phyloP scores from a whole-genome alignment of 2,329 filamentous ascomycete genomes.

The Epichloe elymi region DNA sequence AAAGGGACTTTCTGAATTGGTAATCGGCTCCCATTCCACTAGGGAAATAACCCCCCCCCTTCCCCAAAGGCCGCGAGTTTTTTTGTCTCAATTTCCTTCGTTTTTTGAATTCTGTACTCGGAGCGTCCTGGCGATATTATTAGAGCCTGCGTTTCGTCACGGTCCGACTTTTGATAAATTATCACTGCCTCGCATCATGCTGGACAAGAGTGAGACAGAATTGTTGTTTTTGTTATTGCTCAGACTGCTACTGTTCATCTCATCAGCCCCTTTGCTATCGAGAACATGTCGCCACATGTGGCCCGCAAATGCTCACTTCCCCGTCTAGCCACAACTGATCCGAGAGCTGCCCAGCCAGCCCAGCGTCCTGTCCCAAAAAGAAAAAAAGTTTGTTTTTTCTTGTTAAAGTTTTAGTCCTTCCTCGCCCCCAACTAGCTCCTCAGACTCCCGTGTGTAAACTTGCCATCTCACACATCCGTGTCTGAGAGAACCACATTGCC shows the following conservation, averaged over 20 bases:
- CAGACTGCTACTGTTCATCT: slow-evolving; percentile 3
- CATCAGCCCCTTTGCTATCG: not conserved
- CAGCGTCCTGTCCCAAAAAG: slow-evolving; percentile 13
- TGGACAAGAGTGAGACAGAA: slow-evolving; percentile 2
- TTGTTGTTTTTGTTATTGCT: not conserved
- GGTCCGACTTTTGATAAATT: too few species aligned
- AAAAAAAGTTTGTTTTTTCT: slow-evolving; percentile 15
- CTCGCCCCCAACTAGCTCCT: not conserved
- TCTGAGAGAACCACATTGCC: not conserved
- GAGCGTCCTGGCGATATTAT: too few species aligned
- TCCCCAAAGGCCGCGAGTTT: too few species aligned
- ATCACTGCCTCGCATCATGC: not conserved
- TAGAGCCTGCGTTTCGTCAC: too few species aligned
- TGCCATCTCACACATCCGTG: not conserved
- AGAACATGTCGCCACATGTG: not conserved
- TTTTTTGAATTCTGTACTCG: too few species aligned
- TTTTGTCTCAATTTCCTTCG: not conserved
- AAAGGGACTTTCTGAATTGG: too few species aligned
- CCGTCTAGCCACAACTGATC: slow-evolving; percentile 1
- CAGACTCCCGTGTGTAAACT: slow-evolving; percentile 1
- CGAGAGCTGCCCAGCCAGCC: slow-evolving; percentile 7
- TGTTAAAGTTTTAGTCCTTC: slow-evolving; percentile 15
- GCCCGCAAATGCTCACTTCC: not conserved
- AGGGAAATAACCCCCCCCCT: too few species aligned
- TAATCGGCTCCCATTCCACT: too few species aligned